Evolutionary conservation across 2,329 filamentous ascomycete genomes (phyloP).

Genomic region (Hypoxylon sp.): DNA sequence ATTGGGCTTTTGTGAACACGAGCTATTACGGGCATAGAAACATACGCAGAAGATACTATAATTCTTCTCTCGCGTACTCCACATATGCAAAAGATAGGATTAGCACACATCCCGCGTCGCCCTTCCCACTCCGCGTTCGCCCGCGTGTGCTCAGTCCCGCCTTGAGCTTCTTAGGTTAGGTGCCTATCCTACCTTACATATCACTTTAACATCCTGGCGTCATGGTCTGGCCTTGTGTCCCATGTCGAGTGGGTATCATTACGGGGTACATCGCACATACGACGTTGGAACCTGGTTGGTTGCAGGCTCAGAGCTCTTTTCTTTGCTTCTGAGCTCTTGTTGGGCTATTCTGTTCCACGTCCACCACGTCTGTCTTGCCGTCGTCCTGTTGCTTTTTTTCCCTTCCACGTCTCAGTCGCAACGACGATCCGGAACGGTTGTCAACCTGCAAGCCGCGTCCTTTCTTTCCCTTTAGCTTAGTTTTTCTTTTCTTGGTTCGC

Average conservation of each 20-base stretch:
- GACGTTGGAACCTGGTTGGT: slow-evolving; percentile 44
- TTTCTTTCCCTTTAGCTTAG: slow-evolving; percentile 21
- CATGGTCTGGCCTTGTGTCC: slow-evolving; percentile 42
- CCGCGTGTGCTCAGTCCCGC: slow-evolving; percentile 16
- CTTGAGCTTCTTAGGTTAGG: slow-evolving; percentile 18
- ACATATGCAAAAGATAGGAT: slow-evolving; percentile 20
- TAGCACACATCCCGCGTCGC: slow-evolving; percentile 32
- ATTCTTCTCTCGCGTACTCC: slow-evolving; percentile 34
- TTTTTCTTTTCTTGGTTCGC: slow-evolving; percentile 34
- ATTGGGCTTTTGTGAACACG: slow-evolving; percentile 35
- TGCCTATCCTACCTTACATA: slow-evolving; percentile 13
- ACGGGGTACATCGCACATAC: slow-evolving; percentile 39
- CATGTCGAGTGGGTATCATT: slow-evolving; percentile 42
- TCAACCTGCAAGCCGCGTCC: slow-evolving; percentile 18
- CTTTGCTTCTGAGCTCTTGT: slow-evolving; percentile 42
- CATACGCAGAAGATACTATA: slow-evolving; percentile 24
- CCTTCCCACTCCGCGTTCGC: slow-evolving; percentile 30
- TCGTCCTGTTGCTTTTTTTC: slow-evolving; percentile 31
- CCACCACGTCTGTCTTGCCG: slow-evolving; percentile 20
- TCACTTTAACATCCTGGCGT: slow-evolving; percentile 40
- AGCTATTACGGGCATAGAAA: slow-evolving; percentile 33
- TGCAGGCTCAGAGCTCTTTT: slow-evolving; percentile 29
- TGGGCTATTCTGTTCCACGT: slow-evolving; percentile 21
- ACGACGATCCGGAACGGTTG: slow-evolving; percentile 35
- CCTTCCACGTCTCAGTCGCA: slow-evolving; percentile 32